Evolutionary conservation across 106 monocot species (phyloP).

Genomic region (Dactylorhiza incarnata): DNA sequence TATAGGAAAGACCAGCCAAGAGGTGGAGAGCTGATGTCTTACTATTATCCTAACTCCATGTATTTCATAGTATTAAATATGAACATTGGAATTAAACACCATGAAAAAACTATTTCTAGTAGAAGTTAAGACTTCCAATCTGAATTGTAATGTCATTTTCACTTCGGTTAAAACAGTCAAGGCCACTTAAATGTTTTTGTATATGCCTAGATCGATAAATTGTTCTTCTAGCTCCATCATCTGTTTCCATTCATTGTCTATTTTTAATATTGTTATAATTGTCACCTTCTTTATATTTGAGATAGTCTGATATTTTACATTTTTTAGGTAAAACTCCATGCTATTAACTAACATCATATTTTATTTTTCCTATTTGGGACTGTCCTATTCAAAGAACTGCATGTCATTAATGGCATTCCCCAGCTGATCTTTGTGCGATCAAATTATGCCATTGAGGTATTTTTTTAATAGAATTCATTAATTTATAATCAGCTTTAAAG

Average conservation of each 20-base stretch:
- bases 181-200: background rate
- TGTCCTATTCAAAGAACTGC: constrained; percentile 46
- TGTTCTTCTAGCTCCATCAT: background rate
- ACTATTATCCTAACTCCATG: background rate
- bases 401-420: constrained; percentile 95
- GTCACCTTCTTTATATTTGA: background rate
- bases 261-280: background rate
- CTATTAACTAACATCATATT: background rate
- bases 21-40: no score
- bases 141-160: background rate
- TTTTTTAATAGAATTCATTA: background rate
- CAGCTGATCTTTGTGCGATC: constrained; percentile 95
- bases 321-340: background rate
- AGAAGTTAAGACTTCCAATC: background rate
- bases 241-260: background rate
- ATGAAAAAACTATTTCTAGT: background rate
- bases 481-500: background rate
- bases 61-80: background rate
- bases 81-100: background rate
- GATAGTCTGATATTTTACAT: background rate
- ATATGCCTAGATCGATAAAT: background rate
- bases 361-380: background rate
- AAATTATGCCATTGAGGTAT: constrained; percentile 95
- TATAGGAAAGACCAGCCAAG: no score
- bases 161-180: background rate